A percentile compares a stretch with the other conserved stretches of the same genome.
These are phyloP conservation scores for Sanghuangporus baumii DNA, from an alignment of 1,284 basidiomycete species.

Conservation along the genomic window DNA sequence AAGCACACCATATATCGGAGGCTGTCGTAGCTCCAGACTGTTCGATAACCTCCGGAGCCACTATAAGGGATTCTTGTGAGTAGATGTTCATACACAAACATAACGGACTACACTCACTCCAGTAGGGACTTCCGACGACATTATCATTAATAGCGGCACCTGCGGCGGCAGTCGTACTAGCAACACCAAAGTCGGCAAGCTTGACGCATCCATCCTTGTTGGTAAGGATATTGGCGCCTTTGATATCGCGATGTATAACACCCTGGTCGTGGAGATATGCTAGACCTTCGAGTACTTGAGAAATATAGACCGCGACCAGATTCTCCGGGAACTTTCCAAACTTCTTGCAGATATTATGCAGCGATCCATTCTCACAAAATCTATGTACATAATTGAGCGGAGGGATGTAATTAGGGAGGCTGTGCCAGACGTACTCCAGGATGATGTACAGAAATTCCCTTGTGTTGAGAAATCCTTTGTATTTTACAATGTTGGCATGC, in stretches of 20 bases:
- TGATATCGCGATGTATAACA: conserved; percentile 98
- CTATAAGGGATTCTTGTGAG: conserved; percentile 31
- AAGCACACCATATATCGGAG: conserved; percentile 86
- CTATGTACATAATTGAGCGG: conserved; percentile 32
- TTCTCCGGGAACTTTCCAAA: conserved; percentile 98
- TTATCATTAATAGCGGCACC: conserved; percentile 77
- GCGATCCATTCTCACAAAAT: conserved; percentile 96
- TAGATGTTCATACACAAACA: background rate
- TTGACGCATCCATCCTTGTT: conserved; percentile 98
- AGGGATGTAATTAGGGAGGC: background rate
- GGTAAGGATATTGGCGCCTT: conserved; percentile 96
- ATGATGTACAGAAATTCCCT: conserved; percentile 94
- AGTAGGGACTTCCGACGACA: conserved; percentile 95
- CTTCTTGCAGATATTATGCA: conserved; percentile 92
- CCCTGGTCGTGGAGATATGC: conserved; percentile 96
- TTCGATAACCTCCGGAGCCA: conserved; percentile 98
- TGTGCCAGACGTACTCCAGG: conserved; percentile 59
- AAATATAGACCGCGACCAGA: conserved; percentile 94
- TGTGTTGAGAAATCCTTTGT: conserved; percentile 96
- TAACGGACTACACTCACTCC: conserved; percentile 63
- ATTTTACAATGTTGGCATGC: conserved; percentile 97
- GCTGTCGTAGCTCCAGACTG: conserved; percentile 95
- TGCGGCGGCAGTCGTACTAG: conserved; percentile 59
- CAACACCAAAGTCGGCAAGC: conserved; percentile 92
- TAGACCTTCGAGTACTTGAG: conserved; percentile 88